phyloP scores from a whole-genome alignment of 768 basidiomycete genomes.

The Collybia mongolica region DNA sequence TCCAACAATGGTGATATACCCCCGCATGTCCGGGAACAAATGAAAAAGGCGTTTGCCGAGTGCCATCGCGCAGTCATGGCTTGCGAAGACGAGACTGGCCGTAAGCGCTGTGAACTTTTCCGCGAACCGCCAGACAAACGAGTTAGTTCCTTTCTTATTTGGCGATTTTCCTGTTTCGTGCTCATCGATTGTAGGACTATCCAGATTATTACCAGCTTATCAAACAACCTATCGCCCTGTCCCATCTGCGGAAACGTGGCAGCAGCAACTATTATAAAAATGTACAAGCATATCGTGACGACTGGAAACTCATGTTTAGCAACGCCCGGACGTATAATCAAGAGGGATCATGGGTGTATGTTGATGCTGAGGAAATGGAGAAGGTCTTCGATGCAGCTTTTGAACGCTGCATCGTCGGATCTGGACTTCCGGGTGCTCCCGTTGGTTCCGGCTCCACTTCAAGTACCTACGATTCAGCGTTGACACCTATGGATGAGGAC shows the following conservation, averaged over 20 bases:
- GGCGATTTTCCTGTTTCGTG: background rate
- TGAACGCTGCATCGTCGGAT: constrained; percentile 60
- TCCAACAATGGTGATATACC: constrained; percentile 47
- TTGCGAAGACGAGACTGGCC: constrained; percentile 70
- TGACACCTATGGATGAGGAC: constrained; percentile 84
- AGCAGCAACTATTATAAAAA: constrained; percentile 69
- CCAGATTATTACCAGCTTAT: constrained; percentile 94
- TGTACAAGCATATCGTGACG: constrained; percentile 67
- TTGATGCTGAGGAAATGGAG: constrained; percentile 94
- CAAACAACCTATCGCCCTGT: constrained; percentile 82
- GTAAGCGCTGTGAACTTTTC: constrained; percentile 86
- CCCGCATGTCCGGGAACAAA: constrained; percentile 61
- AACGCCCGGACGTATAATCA: constrained; percentile 94
- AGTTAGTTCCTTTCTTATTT: constrained; percentile 35
- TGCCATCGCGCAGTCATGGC: constrained; percentile 71
- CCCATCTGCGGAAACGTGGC: constrained; percentile 78
- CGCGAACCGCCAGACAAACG: constrained; percentile 80
- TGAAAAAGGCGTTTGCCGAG: constrained; percentile 83
- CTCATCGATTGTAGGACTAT: constrained; percentile 58
- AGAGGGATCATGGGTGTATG: constrained; percentile 93
- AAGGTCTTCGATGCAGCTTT: constrained; percentile 78
- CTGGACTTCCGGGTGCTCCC: constrained; percentile 75
- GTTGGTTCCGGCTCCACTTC: constrained; percentile 39
- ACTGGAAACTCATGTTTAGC: constrained; percentile 90
- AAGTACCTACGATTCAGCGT: constrained; percentile 60